Conservation (phyloP, 2,329 filamentous ascomycete species). For the Ascochyta fabae region DNA sequence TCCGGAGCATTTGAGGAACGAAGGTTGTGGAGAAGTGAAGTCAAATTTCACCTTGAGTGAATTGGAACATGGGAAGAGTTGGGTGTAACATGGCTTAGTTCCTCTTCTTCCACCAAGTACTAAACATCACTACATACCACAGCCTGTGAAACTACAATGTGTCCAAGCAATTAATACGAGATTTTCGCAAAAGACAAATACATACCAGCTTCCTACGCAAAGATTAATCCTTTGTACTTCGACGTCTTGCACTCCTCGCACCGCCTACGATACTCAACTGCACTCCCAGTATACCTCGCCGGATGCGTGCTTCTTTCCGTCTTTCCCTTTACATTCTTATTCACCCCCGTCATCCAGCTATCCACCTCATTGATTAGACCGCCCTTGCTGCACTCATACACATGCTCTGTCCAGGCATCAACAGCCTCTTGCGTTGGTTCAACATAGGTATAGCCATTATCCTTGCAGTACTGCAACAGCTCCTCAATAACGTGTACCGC, state of each 20-base stretch:
- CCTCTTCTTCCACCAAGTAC: too few species aligned
- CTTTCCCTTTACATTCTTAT: conserved; percentile 55
- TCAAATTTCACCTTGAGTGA: too few species aligned
- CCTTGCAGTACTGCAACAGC: conserved; percentile 41
- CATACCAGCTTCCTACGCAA: neutral
- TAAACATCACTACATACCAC: too few species aligned
- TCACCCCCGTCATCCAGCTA: conserved; percentile 64
- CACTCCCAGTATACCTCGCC: conserved; percentile 55
- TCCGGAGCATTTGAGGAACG: too few species aligned
- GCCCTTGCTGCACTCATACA: conserved; percentile 55
- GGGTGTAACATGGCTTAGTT: too few species aligned
- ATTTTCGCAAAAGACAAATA: neutral
- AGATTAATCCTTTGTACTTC: conserved; percentile 31
- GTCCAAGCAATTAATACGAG: too few species aligned
- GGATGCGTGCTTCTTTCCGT: conserved; percentile 50
- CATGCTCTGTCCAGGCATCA: conserved; percentile 57
- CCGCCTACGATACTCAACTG: conserved; percentile 51
- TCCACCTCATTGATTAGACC: conserved; percentile 57
- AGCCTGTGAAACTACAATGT: too few species aligned
- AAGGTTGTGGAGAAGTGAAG: too few species aligned
- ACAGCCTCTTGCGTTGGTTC: conserved; percentile 52
- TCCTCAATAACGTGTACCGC: conserved; percentile 50
- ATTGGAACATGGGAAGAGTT: too few species aligned
- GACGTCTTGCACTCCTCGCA: conserved; percentile 27
- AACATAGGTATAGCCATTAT: conserved; percentile 45